Conservation (phyloP, 2,329 filamentous ascomycete species). For the Penicillium sp. region DNA sequence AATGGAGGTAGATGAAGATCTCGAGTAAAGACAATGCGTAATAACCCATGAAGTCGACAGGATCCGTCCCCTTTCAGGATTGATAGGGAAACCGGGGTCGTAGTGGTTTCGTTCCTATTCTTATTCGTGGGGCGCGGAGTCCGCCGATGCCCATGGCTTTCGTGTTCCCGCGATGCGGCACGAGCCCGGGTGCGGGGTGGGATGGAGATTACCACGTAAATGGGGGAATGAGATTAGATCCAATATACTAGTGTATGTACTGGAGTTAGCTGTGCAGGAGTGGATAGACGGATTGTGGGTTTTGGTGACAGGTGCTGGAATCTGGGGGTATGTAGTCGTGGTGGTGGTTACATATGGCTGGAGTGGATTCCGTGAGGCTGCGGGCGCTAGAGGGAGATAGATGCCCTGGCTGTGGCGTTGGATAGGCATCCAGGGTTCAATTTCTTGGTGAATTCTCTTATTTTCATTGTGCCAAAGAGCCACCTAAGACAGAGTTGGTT, state of each 20-base stretch:
- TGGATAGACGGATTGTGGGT: neutral
- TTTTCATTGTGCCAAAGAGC: neutral
- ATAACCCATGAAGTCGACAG: neutral
- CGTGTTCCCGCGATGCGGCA: conserved; percentile 6
- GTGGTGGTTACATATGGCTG: conserved; percentile 1
- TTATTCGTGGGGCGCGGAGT: conserved; percentile 23
- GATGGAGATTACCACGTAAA: conserved; percentile 5
- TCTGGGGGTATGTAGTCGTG: conserved; percentile 19
- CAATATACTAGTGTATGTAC: neutral
- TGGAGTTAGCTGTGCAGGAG: neutral
- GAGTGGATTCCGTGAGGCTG: neutral
- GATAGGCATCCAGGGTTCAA: conserved; percentile 13
- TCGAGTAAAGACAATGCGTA: conserved; percentile 21
- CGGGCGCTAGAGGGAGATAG: neutral
- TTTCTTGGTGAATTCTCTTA: neutral
- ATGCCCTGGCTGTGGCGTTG: conserved; percentile 19
- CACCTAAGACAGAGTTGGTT: neutral
- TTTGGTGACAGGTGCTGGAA: neutral
- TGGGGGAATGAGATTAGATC: neutral
- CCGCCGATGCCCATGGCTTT: conserved; percentile 30
- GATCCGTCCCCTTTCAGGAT: neutral
- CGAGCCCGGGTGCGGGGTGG: conserved; percentile 2
- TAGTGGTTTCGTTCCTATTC: conserved; percentile 12
- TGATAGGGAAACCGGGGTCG: conserved; percentile 26
- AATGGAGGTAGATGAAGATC: conserved; percentile 2